Base-by-base conservation (phyloP, 305 asterid genomes). In the Fraxinus baroniana region DNA sequence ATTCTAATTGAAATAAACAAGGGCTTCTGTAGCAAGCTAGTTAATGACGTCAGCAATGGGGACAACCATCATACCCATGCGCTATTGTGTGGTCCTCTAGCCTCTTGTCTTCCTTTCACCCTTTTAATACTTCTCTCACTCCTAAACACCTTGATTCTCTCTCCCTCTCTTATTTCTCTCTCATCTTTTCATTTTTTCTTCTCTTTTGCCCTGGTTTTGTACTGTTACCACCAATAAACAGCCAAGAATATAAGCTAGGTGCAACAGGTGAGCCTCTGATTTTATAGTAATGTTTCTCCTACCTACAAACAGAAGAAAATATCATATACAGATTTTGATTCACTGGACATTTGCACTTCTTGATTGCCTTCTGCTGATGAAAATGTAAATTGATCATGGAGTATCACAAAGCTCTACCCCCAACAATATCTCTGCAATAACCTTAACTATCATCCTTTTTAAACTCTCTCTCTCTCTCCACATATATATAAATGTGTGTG, bases 61-160 rank as follows among this genome's bases (percentile, higher is more conserved):
- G 94, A 88, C 93, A 86, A 79, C 86, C 85, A 80, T 83, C 82
- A 83, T 87, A 64, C 91, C 73, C 97, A 92, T 90, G 97, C 94
- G 94, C 92, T 91, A 87, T 87, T 80, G 78, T 85, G 89, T 93
- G 92, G 92, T 88, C 92, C 92, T 85, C 13, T 9, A 41, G 49
- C 13, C 85, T 76, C 28, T 37, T 2, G 15, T 6, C 68, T 8
- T 3, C 57, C 41, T 52, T 78, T 26, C 39, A 20, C 55, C 81
- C 85, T 81, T 80, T 52, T 81, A 77, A 81, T 77, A 81, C 82
- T 85, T 80, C 80, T 76, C 86, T 80, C 79, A 33, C 80, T 79
- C 82, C 79, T 81, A 55, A 18, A 28, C 24, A 4, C 68, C 46
- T 39, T 24, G 18, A 37, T 30, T 75, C 71, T 36, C 62, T 82